Evolutionary conservation across 495 filamentous ascomycete genomes (phyloP).

Genomic region (Penicillium lividum): DNA sequence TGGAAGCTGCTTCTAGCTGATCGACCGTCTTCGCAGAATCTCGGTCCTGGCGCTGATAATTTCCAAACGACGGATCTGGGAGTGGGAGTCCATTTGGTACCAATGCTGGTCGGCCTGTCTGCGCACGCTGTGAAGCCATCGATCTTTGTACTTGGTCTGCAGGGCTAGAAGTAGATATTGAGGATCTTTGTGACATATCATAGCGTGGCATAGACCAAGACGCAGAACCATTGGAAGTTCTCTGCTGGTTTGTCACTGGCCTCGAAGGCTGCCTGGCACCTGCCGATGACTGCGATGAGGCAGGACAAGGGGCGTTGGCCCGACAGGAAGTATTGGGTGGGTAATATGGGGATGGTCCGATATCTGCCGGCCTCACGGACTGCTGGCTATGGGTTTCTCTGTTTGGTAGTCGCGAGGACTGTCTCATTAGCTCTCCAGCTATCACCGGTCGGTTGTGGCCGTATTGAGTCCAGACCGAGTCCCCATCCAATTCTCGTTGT

Average conservation of each 20-base stretch:
- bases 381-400: not conserved
- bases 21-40: not conserved
- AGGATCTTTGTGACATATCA: not conserved
- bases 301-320: not conserved
- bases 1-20: not conserved
- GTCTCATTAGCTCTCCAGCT: not conserved
- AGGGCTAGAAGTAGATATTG: not conserved
- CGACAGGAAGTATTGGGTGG: not conserved
- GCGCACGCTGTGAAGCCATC: not conserved
- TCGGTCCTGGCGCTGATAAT: not conserved
- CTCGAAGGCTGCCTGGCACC: constrained; percentile 1
- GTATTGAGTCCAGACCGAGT: not conserved
- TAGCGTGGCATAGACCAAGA: not conserved
- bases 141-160: not conserved
- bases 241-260: not conserved
- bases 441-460: not conserved
- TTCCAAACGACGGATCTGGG: not conserved
- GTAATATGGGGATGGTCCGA: not conserved
- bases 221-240: not conserved
- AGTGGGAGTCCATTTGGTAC: not conserved
- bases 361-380: constrained; percentile 3
- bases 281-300: not conserved
- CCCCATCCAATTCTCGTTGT: not conserved
- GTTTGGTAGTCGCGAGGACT: not conserved
- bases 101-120: too few species aligned